A percentile compares a stretch with the other conserved stretches of the same genome.
phyloP scores from a whole-genome alignment of 2,329 filamentous ascomycete species.

The Calycina herbarum region DNA sequence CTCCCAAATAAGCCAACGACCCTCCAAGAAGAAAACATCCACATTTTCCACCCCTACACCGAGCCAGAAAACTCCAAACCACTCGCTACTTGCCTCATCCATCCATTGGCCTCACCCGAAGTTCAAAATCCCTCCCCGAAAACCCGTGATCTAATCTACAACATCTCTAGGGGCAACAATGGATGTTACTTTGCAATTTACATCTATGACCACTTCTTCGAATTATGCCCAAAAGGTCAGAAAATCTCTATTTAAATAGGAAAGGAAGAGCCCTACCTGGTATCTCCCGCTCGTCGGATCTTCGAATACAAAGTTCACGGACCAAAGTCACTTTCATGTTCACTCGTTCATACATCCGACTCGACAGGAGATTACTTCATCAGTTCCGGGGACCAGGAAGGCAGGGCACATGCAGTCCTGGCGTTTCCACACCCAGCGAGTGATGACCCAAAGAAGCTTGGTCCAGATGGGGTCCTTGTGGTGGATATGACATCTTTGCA shows the following conservation, averaged over 20 bases:
- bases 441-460: background rate
- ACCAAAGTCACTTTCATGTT: too few relatives aligned
- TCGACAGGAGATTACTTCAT: too few relatives aligned
- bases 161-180: background rate
- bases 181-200: background rate
- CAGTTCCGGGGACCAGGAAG: background rate
- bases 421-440: background rate
- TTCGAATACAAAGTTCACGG: too few relatives aligned
- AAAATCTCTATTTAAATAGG: background rate
- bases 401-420: background rate
- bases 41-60: background rate
- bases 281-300: too few relatives aligned
- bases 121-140: background rate
- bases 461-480: background rate
- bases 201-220: background rate
- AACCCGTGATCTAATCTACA: background rate
- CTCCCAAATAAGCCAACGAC: background rate
- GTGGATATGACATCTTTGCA: background rate
- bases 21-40: background rate
- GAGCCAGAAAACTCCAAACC: background rate
- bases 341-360: too few relatives aligned
- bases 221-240: background rate
- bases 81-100: background rate
- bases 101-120: background rate
- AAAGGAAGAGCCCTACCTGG: background rate